Conservation (phyloP, 2,329 filamentous ascomycete species). For the Aspergillus floridensis region DNA sequence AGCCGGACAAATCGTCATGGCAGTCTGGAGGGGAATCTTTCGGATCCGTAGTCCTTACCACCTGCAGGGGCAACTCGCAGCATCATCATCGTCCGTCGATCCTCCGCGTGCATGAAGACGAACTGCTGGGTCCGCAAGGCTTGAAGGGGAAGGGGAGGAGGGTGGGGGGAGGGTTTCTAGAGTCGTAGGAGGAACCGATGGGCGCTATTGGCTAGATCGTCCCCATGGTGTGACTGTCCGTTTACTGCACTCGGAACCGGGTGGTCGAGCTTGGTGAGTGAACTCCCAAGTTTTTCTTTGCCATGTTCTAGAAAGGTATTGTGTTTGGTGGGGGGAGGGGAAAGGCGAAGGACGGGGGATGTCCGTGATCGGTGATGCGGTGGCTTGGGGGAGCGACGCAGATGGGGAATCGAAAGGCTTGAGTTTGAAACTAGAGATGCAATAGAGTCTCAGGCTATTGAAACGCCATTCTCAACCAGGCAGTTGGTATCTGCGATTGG, state of each 20-base stretch:
- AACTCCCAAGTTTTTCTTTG: neutral
- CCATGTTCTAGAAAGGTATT: slow-evolving; percentile 10
- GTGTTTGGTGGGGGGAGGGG: neutral
- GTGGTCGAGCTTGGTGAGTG: neutral
- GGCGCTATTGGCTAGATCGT: neutral
- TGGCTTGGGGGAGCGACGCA: neutral
- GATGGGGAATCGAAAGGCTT: neutral
- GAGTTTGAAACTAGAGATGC: slow-evolving; percentile 10
- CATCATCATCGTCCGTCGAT: slow-evolving; percentile 16
- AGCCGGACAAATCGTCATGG: neutral
- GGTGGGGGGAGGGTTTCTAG: neutral
- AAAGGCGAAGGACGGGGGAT: neutral
- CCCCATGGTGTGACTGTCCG: neutral
- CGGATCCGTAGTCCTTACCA: neutral
- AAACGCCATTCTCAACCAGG: slow-evolving; percentile 14
- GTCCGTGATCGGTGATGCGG: neutral
- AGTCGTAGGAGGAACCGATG: too few relatives aligned
- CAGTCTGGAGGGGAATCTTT: neutral
- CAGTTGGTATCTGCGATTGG: slow-evolving; percentile 1
- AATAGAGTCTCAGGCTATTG: slow-evolving; percentile 21
- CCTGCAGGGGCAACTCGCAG: neutral
- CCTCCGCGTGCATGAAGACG: slow-evolving; percentile 12
- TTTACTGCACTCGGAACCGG: slow-evolving; percentile 4
- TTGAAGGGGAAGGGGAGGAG: neutral
- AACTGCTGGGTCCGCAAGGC: slow-evolving; percentile 6